Evolutionary conservation across 78 protist genomes (phyloP).

Genomic region (Bigelowiella natans): DNA sequence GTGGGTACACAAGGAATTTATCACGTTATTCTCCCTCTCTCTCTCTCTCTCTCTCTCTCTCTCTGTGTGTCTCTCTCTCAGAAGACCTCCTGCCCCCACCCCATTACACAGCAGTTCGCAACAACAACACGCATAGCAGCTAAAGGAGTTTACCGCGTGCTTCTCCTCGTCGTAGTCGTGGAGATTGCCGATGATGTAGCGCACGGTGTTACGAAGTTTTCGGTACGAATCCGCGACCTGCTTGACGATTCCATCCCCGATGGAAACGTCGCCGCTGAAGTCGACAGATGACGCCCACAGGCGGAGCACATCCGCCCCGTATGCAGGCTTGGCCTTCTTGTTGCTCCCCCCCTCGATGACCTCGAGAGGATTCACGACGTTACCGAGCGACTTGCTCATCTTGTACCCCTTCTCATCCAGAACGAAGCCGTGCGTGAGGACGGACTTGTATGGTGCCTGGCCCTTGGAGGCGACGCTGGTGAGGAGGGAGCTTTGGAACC

Average conservation of each 20-base stretch:
- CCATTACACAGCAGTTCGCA: too few relatives aligned
- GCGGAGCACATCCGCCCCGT: constrained; percentile 74
- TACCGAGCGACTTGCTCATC: constrained; percentile 79
- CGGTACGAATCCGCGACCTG: constrained; percentile 20
- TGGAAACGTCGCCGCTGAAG: constrained; percentile 50
- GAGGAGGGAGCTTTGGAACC: constrained; percentile 84
- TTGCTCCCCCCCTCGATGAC: constrained; percentile 57
- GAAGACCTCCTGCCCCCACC: too few relatives aligned
- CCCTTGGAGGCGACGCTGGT: too few relatives aligned
- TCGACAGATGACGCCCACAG: constrained; percentile 69
- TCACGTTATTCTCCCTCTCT: not conserved
- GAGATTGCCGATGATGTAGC: constrained; percentile 13
- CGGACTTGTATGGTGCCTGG: constrained; percentile 51
- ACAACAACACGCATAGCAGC: too few relatives aligned
- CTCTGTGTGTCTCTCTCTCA: too few relatives aligned
- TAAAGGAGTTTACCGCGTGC: constrained; percentile 2
- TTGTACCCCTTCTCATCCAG: constrained; percentile 49
- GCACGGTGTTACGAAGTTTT: constrained; percentile 28
- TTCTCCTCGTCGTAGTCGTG: constrained; percentile 1
- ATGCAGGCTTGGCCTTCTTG: constrained; percentile 40
- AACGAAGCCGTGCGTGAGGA: constrained; percentile 73
- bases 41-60: not conserved
- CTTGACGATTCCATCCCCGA: constrained; percentile 50
- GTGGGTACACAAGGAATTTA: too few relatives aligned
- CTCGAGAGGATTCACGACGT: constrained; percentile 56